Percentiles rank a stretch among this genome's conserved stretches.
These are phyloP conservation scores for Ceratobasidium sp. DNA, from an alignment of 1,284 basidiomycete species.

Conservation along the genomic window DNA sequence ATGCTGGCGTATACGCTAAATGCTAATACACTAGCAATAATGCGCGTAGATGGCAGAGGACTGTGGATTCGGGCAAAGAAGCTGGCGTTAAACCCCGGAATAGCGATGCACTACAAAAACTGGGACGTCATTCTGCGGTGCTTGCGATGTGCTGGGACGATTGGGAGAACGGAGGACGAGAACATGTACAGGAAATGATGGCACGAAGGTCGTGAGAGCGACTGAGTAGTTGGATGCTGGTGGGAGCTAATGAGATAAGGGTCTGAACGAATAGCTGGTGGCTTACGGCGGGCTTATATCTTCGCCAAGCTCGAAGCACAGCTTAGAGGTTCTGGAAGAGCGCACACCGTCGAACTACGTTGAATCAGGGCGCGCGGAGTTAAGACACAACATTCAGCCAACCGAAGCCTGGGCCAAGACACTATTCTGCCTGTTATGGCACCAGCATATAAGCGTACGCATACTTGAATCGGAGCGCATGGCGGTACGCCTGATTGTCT, in stretches of 20 bases:
- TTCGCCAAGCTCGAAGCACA: neutral
- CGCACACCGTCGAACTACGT: neutral
- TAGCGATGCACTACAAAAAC: slow-evolving; percentile 59
- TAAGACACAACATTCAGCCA: neutral
- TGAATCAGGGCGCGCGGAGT: neutral
- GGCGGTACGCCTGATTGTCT: too few species aligned
- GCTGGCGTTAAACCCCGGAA: slow-evolving; percentile 57
- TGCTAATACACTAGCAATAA: slow-evolving; percentile 32
- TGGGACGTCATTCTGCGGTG: slow-evolving; percentile 65
- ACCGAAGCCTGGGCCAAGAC: slow-evolving; percentile 8
- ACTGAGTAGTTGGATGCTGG: slow-evolving; percentile 15
- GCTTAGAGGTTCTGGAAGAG: slow-evolving; percentile 2
- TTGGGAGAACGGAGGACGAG: slow-evolving; percentile 64
- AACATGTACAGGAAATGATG: slow-evolving; percentile 32
- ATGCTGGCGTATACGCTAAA: neutral
- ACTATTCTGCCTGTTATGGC: neutral
- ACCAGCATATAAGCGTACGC: neutral
- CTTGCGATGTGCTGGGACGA: slow-evolving; percentile 73
- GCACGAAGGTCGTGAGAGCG: slow-evolving; percentile 34
- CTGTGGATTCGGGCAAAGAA: slow-evolving; percentile 59
- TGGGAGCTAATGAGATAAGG: slow-evolving; percentile 7
- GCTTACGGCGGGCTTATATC: neutral
- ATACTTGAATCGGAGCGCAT: too few species aligned
- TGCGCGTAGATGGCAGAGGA: slow-evolving; percentile 55
- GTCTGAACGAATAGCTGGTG: neutral